Conservation (phyloP, 202 grass and related monocot species). For the Bolboschoenoplectus hybrid region DNA sequence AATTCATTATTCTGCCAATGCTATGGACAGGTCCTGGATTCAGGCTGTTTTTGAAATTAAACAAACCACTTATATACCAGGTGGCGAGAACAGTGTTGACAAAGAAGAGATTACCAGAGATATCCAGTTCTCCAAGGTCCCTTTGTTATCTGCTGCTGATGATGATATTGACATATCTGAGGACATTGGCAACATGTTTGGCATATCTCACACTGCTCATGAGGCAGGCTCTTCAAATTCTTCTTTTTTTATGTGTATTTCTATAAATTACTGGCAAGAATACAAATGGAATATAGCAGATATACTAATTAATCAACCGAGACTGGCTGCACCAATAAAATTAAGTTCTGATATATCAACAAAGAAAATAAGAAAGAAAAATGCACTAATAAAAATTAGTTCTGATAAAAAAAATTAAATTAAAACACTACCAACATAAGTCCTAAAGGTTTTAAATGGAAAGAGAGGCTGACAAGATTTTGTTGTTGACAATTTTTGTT, state of each 20-base stretch:
- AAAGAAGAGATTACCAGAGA: slow-evolving; percentile 43
- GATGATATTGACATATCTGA: slow-evolving; percentile 75
- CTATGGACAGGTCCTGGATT: slow-evolving; percentile 73
- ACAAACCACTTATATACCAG: slow-evolving; percentile 34
- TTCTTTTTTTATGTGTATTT: slow-evolving; percentile 4
- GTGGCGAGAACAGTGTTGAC: slow-evolving; percentile 30
- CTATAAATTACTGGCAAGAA: slow-evolving; percentile 10
- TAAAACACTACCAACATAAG: not conserved
- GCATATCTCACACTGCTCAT: slow-evolving; percentile 55
- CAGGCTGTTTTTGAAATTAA: slow-evolving; percentile 72
- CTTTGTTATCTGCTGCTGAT: slow-evolving; percentile 42
- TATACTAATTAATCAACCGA: not conserved
- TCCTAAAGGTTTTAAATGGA: not conserved
- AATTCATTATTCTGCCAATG: slow-evolving; percentile 41
- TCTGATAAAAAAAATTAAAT: slow-evolving; percentile 8
- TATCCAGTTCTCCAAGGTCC: slow-evolving; percentile 27
- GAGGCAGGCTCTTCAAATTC: slow-evolving; percentile 54
- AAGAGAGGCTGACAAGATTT: not conserved
- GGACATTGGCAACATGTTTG: slow-evolving; percentile 67
- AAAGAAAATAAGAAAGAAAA: not conserved
- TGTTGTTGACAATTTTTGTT: slow-evolving; percentile 2
- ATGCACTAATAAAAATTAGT: not conserved
- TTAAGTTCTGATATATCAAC: not conserved
- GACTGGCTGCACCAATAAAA: not conserved
- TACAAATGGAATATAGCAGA: not conserved